Conservation (phyloP, 768 basidiomycete genomes). For the Suillus americanus region DNA sequence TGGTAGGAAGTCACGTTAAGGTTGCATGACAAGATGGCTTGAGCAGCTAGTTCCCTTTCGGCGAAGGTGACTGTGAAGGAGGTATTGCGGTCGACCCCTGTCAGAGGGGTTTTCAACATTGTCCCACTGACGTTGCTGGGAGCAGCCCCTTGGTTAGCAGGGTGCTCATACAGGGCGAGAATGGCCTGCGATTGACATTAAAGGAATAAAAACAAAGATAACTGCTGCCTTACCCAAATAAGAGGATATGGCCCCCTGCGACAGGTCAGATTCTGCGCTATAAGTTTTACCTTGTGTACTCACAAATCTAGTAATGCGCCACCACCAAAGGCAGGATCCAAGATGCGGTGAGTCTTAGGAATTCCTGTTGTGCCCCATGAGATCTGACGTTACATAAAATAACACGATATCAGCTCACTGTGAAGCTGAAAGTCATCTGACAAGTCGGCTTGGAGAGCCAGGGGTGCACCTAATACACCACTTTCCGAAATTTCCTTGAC, state of each 20-base stretch:
- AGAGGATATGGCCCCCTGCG: slow-evolving; percentile 78
- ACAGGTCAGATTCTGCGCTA: slow-evolving; percentile 7
- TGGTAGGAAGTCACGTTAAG: slow-evolving; percentile 49
- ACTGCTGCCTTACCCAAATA: slow-evolving; percentile 56
- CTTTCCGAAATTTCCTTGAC: slow-evolving; percentile 63
- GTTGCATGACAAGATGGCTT: slow-evolving; percentile 72
- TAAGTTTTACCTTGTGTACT: slow-evolving; percentile 24
- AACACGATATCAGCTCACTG: slow-evolving; percentile 38
- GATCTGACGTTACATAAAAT: neutral
- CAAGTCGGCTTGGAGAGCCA: slow-evolving; percentile 73
- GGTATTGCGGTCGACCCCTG: slow-evolving; percentile 78
- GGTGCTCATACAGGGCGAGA: slow-evolving; percentile 76
- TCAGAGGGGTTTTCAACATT: slow-evolving; percentile 77
- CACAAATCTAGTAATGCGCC: slow-evolving; percentile 84
- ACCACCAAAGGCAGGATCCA: slow-evolving; percentile 79
- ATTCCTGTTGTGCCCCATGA: slow-evolving; percentile 42
- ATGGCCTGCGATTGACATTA: slow-evolving; percentile 54
- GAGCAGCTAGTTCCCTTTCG: slow-evolving; percentile 50
- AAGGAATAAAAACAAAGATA: neutral
- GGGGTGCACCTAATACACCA: slow-evolving; percentile 64
- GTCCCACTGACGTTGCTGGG: slow-evolving; percentile 64
- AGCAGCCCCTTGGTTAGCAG: slow-evolving; percentile 57
- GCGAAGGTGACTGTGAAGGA: slow-evolving; percentile 71
- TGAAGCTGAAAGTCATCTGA: slow-evolving; percentile 68
- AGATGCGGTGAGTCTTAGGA: slow-evolving; percentile 68